Evolutionary conservation across 73 alveolate genomes (phyloP).

Genomic region (Tetrahymena borealis): DNA sequence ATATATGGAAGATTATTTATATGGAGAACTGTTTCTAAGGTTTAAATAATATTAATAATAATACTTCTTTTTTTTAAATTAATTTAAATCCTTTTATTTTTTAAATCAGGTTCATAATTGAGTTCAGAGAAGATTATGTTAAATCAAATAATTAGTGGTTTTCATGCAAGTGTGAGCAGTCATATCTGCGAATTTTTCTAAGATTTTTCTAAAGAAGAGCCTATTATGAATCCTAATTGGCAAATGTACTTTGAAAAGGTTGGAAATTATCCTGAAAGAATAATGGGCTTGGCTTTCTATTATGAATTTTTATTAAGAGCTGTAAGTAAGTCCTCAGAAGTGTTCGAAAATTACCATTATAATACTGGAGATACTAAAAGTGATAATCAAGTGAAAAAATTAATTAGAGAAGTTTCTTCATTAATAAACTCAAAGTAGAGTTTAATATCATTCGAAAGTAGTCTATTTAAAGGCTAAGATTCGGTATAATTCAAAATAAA

Average conservation of each 20-base stretch:
- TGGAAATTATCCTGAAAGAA: background rate
- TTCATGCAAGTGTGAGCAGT: background rate
- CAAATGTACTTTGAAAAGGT: background rate
- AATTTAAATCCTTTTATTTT: background rate
- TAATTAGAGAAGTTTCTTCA: background rate
- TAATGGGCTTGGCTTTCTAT: background rate
- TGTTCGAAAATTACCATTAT: background rate
- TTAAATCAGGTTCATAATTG: background rate
- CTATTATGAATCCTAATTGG: background rate
- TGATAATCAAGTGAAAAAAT: background rate
- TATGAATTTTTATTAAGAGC: background rate
- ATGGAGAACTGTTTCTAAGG: background rate
- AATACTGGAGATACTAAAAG: background rate
- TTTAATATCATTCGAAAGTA: background rate
- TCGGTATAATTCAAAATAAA: background rate
- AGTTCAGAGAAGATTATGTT: background rate
- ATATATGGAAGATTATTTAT: background rate
- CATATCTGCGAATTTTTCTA: background rate
- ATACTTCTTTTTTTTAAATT: background rate
- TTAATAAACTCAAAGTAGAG: background rate
- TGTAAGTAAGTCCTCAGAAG: background rate
- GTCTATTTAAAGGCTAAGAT: background rate
- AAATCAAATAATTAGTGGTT: background rate
- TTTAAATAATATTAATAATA: background rate
- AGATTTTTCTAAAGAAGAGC: background rate